Evolutionary conservation across 768 basidiomycete genomes (phyloP).

Genomic region (Pleurotus tuoliensis): DNA sequence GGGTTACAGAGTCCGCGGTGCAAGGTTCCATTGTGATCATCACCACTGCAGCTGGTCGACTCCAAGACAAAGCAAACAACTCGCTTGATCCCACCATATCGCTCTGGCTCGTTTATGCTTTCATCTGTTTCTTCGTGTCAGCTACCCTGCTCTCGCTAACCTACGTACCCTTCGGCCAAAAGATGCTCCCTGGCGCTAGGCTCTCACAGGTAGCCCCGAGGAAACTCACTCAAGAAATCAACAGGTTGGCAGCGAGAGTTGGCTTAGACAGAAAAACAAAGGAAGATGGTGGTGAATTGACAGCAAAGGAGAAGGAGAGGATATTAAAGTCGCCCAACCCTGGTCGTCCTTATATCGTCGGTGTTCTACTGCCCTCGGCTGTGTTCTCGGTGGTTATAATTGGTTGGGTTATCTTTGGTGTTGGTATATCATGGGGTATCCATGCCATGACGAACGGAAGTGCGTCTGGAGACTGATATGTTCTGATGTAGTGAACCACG

Average conservation of each 20-base stretch:
- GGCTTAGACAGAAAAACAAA: constrained; percentile 10
- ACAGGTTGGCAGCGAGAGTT: constrained; percentile 17
- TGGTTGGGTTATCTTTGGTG: constrained; percentile 38
- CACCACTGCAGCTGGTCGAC: constrained; percentile 35
- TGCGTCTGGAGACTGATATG: constrained; percentile 22
- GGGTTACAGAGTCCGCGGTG: constrained; percentile 31
- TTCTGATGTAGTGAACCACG: not conserved
- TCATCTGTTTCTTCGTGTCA: constrained; percentile 29
- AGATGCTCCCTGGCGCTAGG: constrained; percentile 32
- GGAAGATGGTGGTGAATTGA: constrained; percentile 9
- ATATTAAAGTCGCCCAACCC: constrained; percentile 27
- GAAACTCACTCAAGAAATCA: constrained; percentile 24
- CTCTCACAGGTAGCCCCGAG: constrained; percentile 32
- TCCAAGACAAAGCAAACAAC: constrained; percentile 32
- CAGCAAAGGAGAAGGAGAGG: constrained; percentile 20
- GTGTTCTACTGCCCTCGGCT: constrained; percentile 19
- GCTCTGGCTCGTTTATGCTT: constrained; percentile 36
- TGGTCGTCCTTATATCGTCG: not conserved
- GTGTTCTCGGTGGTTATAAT: constrained; percentile 26
- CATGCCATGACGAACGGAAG: constrained; percentile 29
- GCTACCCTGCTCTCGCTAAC: constrained; percentile 25
- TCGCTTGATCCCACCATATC: constrained; percentile 33
- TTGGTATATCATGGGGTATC: constrained; percentile 39
- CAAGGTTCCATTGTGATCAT: constrained; percentile 40
- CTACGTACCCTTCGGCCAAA: constrained; percentile 14